phyloP scores from a whole-genome alignment of 2,329 filamentous ascomycete genomes.

The Epichloe sp. region DNA sequence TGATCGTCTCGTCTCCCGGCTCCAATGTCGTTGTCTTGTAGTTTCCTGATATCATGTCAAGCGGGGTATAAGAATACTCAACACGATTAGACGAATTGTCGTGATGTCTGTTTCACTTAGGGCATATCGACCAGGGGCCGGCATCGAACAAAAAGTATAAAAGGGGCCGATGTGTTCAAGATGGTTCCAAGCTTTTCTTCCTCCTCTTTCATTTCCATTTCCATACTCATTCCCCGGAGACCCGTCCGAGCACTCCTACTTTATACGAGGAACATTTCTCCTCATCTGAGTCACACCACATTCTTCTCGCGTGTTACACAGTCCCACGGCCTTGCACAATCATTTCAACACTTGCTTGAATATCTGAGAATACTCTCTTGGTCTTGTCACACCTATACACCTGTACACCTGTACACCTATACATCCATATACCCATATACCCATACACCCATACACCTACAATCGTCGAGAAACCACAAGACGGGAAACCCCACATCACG shows the following conservation, averaged over 20 bases:
- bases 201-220: constrained; percentile 24
- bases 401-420: no score
- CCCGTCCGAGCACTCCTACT: background rate
- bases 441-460: no score
- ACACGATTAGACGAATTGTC: constrained; percentile 30
- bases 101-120: constrained; percentile 28
- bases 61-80: constrained; percentile 26
- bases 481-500: constrained; percentile 8
- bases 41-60: constrained; percentile 16
- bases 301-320: background rate
- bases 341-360: background rate
- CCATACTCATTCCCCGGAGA: background rate
- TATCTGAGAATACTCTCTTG: background rate
- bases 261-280: background rate
- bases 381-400: background rate
- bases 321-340: background rate
- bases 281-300: background rate
- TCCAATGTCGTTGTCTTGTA: constrained; percentile 16
- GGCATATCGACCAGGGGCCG: constrained; percentile 22
- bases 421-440: no score
- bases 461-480: background rate
- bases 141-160: constrained; percentile 46
- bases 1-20: constrained; percentile 19
- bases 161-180: constrained; percentile 39
- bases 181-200: constrained; percentile 35